A percentile compares a stretch with the other conserved stretches of the same genome.
phyloP scores from a whole-genome alignment of 1,284 basidiomycete species.

The Pseudozyma sp. region DNA sequence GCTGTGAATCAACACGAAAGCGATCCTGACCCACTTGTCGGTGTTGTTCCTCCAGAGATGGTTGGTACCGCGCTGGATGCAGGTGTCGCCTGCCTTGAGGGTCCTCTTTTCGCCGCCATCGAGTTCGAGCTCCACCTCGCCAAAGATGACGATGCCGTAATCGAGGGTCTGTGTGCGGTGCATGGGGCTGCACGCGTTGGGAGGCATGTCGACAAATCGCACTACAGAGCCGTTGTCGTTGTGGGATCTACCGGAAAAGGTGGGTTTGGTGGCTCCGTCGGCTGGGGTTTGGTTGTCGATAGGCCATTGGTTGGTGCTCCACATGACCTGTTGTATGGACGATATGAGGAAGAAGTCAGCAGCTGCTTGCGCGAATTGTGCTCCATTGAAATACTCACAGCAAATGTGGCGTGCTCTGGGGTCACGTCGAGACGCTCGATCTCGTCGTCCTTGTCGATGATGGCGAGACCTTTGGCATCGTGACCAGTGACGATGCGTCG shows the following conservation, averaged over 20 bases:
- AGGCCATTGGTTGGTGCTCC: constrained; percentile 24
- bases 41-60: constrained; percentile 33
- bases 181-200: constrained; percentile 17
- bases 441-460: constrained; percentile 22
- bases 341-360: neutral
- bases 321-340: constrained; percentile 15
- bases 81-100: constrained; percentile 18
- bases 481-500: constrained; percentile 28
- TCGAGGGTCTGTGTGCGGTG: constrained; percentile 41
- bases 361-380: no score
- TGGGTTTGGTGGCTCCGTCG: constrained; percentile 26
- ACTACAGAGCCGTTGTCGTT: constrained; percentile 35
- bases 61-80: constrained; percentile 37
- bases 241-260: constrained; percentile 25
- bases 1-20: constrained; percentile 27
- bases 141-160: constrained; percentile 42
- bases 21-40: constrained; percentile 28
- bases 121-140: constrained; percentile 35
- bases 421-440: constrained; percentile 13
- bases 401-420: constrained; percentile 14
- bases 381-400: constrained; percentile 6
- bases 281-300: constrained; percentile 16
- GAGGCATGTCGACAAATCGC: constrained; percentile 33
- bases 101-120: constrained; percentile 25
- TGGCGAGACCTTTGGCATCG: constrained; percentile 7